A percentile compares a stretch with the other conserved stretches of the same genome.
phyloP scores from a whole-genome alignment of 805 yeast species.

The Kluyveromyces aestuarii region DNA sequence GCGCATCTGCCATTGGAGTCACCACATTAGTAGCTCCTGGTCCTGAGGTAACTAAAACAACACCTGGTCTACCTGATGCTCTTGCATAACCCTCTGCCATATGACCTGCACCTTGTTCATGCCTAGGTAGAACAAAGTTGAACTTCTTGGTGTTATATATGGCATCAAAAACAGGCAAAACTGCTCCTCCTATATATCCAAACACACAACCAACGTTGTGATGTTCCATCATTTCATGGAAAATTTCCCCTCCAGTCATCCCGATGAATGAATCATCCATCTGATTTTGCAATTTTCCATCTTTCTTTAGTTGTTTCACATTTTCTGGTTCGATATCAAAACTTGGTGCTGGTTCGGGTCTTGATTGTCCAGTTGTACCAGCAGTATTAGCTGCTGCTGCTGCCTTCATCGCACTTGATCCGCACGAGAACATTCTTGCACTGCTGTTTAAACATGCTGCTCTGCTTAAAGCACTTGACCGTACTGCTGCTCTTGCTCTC shows the following conservation, averaged over 20 bases:
- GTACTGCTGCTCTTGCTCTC: neutral
- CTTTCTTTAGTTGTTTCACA: neutral
- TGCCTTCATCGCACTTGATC: conserved; percentile 5
- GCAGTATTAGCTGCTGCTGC: conserved; percentile 10
- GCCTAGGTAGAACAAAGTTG: conserved; percentile 87
- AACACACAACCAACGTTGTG: conserved; percentile 93
- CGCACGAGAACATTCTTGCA: conserved; percentile 4
- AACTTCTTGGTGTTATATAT: conserved; percentile 85
- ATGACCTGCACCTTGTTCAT: conserved; percentile 99
- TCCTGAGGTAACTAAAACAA: conserved; percentile 96
- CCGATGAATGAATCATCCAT: conserved; percentile 90
- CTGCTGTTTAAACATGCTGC: neutral
- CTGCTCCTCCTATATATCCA: conserved; percentile 99
- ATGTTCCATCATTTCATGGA: conserved; percentile 97
- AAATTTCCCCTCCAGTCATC: conserved; percentile 95
- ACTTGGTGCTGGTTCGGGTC: conserved; percentile 32
- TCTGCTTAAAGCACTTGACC: conserved; percentile 2
- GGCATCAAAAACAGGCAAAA: conserved; percentile 95
- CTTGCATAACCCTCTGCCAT: conserved; percentile 99
- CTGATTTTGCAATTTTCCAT: conserved; percentile 2
- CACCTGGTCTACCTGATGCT: conserved; percentile 93
- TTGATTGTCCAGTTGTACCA: conserved; percentile 5
- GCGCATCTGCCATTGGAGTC: conserved; percentile 97
- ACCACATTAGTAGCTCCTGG: conserved; percentile 98
- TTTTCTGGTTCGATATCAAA: conserved; percentile 21